Percentiles rank a stretch among this genome's conserved stretches.
Evolutionary conservation across 345 rosid genomes (phyloP).

Genomic region (Turnera subulata): DNA sequence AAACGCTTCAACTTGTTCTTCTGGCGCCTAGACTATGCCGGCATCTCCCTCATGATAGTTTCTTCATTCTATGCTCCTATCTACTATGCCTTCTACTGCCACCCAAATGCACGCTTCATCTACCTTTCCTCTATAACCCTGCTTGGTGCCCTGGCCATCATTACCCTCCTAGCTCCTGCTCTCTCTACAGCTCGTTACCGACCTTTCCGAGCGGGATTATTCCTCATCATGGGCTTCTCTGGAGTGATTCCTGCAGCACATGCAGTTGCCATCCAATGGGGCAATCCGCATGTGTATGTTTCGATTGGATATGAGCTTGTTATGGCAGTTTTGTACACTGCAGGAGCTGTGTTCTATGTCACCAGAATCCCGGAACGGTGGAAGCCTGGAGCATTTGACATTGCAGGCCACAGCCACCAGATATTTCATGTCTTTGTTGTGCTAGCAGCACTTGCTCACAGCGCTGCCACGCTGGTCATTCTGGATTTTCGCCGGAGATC

Average conservation of each 20-base stretch:
- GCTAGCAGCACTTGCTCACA: conserved; percentile 77
- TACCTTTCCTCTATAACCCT: conserved; percentile 65
- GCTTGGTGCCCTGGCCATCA: conserved; percentile 61
- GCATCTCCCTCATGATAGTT: conserved; percentile 89
- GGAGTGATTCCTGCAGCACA: conserved; percentile 80
- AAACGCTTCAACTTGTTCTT: conserved; percentile 64
- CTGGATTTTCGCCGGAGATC: conserved; percentile 69
- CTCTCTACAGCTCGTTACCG: conserved; percentile 62
- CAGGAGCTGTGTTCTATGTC: conserved; percentile 67
- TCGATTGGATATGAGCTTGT: conserved; percentile 65
- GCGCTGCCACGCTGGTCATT: conserved; percentile 65
- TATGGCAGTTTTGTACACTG: conserved; percentile 67
- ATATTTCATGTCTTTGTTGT: conserved; percentile 92
- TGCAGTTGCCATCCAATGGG: conserved; percentile 63
- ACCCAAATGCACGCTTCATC: conserved; percentile 51
- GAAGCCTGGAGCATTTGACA: conserved; percentile 93
- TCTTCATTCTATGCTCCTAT: conserved; percentile 86
- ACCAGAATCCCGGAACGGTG: conserved; percentile 79
- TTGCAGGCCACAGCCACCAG: conserved; percentile 95
- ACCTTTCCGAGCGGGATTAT: conserved; percentile 64
- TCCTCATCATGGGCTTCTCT: conserved; percentile 83
- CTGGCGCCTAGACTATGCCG: conserved; percentile 95
- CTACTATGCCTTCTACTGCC: conserved; percentile 79
- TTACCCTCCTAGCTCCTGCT: conserved; percentile 71
- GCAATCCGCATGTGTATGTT: conserved; percentile 51